These are phyloP conservation scores for Ochetophila trinervis DNA, from an alignment of 306 rosid genomes.

Conservation along the genomic window DNA sequence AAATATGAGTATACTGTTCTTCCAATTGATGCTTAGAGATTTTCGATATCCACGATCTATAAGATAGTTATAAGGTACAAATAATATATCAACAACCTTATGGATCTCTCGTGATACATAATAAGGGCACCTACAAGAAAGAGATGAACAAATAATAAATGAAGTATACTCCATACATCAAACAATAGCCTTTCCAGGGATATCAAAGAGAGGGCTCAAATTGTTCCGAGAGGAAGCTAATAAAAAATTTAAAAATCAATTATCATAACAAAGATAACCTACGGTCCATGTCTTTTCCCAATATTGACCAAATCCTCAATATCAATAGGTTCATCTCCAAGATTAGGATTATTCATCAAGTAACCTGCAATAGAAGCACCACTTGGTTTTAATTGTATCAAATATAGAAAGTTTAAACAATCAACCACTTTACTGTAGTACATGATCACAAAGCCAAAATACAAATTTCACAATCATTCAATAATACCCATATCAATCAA, in stretches of 20 bases:
- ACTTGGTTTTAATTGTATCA: conserved; percentile 17
- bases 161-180: conserved; percentile 23
- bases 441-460: neutral
- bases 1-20: conserved; percentile 78
- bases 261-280: conserved; percentile 39
- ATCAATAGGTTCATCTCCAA: conserved; percentile 93
- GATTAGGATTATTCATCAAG: conserved; percentile 63
- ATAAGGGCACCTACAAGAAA: conserved; percentile 80
- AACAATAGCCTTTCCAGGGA: conserved; percentile 6
- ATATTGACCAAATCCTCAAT: conserved; percentile 89
- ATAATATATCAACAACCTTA: conserved; percentile 73
- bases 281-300: conserved; percentile 83
- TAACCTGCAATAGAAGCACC: conserved; percentile 49
- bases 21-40: conserved; percentile 53
- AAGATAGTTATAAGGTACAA: conserved; percentile 94
- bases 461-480: conserved; percentile 9
- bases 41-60: conserved; percentile 69
- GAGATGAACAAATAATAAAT: conserved; percentile 19
- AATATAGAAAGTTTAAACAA: conserved; percentile 11
- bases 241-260: conserved; percentile 16
- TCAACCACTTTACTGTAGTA: conserved; percentile 22
- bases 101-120: conserved; percentile 82
- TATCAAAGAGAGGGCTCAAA: conserved; percentile 3
- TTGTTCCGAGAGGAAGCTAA: conserved; percentile 7
- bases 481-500: neutral